Conservation (phyloP, 441 rosid species). For the Raphanus hybrid region DNA sequence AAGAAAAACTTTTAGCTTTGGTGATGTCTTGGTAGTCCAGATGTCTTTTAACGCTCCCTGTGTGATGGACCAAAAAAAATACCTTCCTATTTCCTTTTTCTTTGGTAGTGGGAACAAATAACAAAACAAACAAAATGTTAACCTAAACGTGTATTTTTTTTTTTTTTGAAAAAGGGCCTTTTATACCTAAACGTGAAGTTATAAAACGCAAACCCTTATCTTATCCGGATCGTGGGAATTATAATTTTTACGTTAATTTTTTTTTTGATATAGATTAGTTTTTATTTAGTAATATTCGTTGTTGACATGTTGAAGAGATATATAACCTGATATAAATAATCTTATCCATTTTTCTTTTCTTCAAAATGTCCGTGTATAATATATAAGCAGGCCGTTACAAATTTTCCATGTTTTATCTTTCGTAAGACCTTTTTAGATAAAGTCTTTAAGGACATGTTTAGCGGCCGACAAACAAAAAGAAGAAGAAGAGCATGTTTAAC, state of each 20-base stretch:
- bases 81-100: not conserved
- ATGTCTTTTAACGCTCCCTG: too few relatives aligned
- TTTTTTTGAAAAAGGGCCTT: too few relatives aligned
- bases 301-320: not conserved
- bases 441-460: not conserved
- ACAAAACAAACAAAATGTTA: not conserved
- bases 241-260: not conserved
- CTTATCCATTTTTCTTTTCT: not conserved
- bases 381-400: not conserved
- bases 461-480: not conserved
- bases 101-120: not conserved
- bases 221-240: not conserved
- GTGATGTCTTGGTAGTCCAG: too few relatives aligned
- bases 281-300: not conserved
- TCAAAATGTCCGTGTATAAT: not conserved
- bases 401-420: not conserved
- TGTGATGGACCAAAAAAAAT: too few relatives aligned
- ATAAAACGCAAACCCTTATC: not conserved
- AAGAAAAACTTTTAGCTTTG: too few relatives aligned
- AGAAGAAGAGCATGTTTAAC: not conserved
- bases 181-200: not conserved
- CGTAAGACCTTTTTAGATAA: not conserved
- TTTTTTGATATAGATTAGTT: not conserved
- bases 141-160: not conserved
- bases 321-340: not conserved